Evolutionary conservation across 116 monocot genomes (phyloP).

Genomic region (Dioscorea cayenensis): DNA sequence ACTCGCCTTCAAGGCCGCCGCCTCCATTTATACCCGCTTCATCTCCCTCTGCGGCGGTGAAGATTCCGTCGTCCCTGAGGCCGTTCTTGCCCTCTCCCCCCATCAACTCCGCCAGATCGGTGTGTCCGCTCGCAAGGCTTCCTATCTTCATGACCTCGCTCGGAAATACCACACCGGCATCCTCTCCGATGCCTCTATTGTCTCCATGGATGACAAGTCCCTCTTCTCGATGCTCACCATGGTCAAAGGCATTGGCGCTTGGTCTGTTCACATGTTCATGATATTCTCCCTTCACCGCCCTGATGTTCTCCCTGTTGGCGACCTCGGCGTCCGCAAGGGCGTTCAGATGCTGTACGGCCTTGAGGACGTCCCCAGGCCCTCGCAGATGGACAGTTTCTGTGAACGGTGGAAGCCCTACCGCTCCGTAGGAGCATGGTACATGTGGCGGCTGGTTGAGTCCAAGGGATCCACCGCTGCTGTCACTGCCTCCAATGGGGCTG

Average conservation of each 20-base stretch:
- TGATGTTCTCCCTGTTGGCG: constrained; percentile 81
- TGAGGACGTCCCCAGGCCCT: constrained; percentile 58
- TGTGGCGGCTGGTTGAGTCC: constrained; percentile 86
- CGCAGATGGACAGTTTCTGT: constrained; percentile 86
- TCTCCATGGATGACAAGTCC: constrained; percentile 54
- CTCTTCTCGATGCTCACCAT: constrained; percentile 66
- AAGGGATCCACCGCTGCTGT: constrained; percentile 16
- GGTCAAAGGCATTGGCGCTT: constrained; percentile 71
- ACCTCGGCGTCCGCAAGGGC: constrained; percentile 85
- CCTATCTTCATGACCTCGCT: constrained; percentile 53
- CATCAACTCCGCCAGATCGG: constrained; percentile 60
- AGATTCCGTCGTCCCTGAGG: constrained; percentile 34
- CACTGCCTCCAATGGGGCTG: not conserved
- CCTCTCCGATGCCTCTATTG: constrained; percentile 51
- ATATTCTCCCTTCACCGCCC: constrained; percentile 87
- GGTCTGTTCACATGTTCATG: constrained; percentile 94
- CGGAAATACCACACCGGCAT: constrained; percentile 48
- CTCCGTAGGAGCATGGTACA: constrained; percentile 90
- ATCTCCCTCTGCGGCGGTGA: constrained; percentile 56
- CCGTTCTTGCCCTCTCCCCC: constrained; percentile 27
- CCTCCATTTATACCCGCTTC: constrained; percentile 63
- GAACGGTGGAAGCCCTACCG: constrained; percentile 84
- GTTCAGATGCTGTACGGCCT: constrained; percentile 80
- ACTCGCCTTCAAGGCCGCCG: constrained; percentile 58
- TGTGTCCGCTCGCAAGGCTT: constrained; percentile 46